phyloP scores from a whole-genome alignment of 805 yeast genomes.

The Nakazawaea ernobii region DNA sequence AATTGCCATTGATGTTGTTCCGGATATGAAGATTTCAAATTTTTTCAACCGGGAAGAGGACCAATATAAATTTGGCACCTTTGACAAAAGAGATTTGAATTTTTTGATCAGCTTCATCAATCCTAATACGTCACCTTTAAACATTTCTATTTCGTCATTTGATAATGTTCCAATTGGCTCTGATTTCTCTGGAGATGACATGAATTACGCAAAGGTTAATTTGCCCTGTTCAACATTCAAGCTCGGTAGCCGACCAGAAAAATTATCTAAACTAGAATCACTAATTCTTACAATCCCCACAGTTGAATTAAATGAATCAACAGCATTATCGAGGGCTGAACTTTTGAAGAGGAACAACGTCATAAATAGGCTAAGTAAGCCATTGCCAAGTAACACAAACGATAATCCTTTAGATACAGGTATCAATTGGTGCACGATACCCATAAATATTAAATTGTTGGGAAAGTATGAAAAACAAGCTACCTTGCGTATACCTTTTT shows the following conservation, averaged over 20 bases:
- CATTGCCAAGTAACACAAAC: background rate
- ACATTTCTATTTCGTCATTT: constrained; percentile 14
- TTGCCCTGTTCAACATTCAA: constrained; percentile 18
- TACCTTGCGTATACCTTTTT: constrained; percentile 16
- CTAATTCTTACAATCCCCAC: constrained; percentile 24
- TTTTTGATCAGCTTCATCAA: constrained; percentile 16
- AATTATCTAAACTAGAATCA: constrained; percentile 9
- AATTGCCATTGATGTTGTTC: constrained; percentile 18
- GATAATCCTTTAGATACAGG: constrained; percentile 17
- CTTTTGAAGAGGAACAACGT: constrained; percentile 18
- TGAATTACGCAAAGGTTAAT: background rate
- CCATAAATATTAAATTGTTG: constrained; percentile 14
- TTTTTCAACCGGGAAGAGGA: constrained; percentile 1
- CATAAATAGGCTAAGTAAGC: background rate
- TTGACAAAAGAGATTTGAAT: too few relatives aligned
- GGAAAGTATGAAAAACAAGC: background rate
- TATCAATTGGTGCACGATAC: constrained; percentile 24
- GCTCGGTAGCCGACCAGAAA: constrained; percentile 14
- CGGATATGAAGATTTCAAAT: constrained; percentile 14
- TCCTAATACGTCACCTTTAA: constrained; percentile 4
- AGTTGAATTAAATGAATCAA: constrained; percentile 17
- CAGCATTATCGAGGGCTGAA: constrained; percentile 26
- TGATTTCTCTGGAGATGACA: background rate
- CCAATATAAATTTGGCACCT: background rate
- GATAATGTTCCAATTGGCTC: constrained; percentile 8